These are phyloP conservation scores for Xylariaceae sp. DNA, from an alignment of 2,329 filamentous ascomycete genomes.

Conservation along the genomic window DNA sequence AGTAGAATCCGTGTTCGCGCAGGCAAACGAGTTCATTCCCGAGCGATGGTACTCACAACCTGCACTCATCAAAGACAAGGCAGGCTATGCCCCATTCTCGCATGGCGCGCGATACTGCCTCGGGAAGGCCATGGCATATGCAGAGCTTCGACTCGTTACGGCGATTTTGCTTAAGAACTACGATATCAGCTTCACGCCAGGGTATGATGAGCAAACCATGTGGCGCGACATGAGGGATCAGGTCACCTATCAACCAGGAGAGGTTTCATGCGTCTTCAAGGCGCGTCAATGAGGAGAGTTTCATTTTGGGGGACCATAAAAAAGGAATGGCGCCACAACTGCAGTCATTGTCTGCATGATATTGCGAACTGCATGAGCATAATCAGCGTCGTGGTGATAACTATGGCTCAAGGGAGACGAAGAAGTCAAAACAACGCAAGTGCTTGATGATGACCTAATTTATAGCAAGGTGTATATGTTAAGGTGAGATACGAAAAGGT, in stretches of 20 bases:
- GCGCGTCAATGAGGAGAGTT: constrained; percentile 9
- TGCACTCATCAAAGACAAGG: constrained; percentile 19
- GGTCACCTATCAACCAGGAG: constrained; percentile 17
- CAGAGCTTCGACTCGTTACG: constrained; percentile 14
- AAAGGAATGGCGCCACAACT: too few relatives aligned
- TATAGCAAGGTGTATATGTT: too few relatives aligned
- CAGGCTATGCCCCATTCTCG: constrained; percentile 18
- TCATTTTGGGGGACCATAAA: too few relatives aligned
- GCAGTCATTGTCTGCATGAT: too few relatives aligned
- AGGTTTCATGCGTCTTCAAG: constrained; percentile 14
- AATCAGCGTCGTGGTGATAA: too few relatives aligned
- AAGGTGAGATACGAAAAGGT: too few relatives aligned
- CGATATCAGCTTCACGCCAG: constrained; percentile 16
- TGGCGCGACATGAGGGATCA: constrained; percentile 22
- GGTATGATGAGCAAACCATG: constrained; percentile 16
- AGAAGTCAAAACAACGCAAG: too few relatives aligned
- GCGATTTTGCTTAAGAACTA: constrained; percentile 14
- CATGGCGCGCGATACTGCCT: constrained; percentile 15
- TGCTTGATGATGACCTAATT: too few relatives aligned
- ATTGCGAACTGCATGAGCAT: too few relatives aligned
- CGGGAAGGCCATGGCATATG: constrained; percentile 16
- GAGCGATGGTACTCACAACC: constrained; percentile 20
- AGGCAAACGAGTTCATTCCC: constrained; percentile 19
- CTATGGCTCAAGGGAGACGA: too few relatives aligned
- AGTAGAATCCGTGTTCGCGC: constrained; percentile 19